A percentile compares a stretch with the other conserved stretches of the same genome.
Evolutionary conservation across 164 flowering plant genomes (phyloP).

Genomic region (Aristolochia fimbriata): DNA sequence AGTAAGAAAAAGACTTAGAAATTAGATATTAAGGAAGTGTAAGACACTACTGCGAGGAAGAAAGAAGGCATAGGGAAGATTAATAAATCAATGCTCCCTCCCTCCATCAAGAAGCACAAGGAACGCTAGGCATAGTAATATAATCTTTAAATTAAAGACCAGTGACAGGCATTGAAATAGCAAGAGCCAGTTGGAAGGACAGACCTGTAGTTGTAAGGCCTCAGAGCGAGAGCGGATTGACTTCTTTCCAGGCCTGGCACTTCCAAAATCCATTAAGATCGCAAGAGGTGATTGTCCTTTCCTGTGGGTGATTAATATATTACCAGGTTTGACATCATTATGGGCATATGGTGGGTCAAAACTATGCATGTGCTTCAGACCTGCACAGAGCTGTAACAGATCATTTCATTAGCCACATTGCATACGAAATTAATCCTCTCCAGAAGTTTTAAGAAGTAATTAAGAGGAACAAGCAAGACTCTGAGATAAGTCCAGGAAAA

Average conservation of each 20-base stretch:
- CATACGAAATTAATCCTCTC: background rate
- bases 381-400: constrained; percentile 83
- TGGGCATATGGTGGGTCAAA: constrained; percentile 94
- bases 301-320: constrained; percentile 74
- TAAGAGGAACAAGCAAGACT: no score
- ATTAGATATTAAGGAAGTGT: no score
- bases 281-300: constrained; percentile 85
- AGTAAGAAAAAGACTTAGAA: no score
- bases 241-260: constrained; percentile 84
- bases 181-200: background rate
- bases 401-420: constrained; percentile 2
- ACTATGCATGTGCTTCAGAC: constrained; percentile 89
- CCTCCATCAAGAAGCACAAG: no score
- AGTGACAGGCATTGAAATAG: no score
- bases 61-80: no score
- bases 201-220: constrained; percentile 89
- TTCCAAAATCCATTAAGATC: constrained; percentile 95
- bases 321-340: constrained; percentile 96
- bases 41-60: no score
- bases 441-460: no score
- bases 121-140: no score
- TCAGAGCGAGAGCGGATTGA: constrained; percentile 79
- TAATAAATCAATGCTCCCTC: no score
- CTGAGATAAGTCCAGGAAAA: no score
- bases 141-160: no score